A percentile compares a stretch with the other conserved stretches of the same genome.
phyloP scores from a whole-genome alignment of 768 basidiomycete genomes.

The Calocera cornea region DNA sequence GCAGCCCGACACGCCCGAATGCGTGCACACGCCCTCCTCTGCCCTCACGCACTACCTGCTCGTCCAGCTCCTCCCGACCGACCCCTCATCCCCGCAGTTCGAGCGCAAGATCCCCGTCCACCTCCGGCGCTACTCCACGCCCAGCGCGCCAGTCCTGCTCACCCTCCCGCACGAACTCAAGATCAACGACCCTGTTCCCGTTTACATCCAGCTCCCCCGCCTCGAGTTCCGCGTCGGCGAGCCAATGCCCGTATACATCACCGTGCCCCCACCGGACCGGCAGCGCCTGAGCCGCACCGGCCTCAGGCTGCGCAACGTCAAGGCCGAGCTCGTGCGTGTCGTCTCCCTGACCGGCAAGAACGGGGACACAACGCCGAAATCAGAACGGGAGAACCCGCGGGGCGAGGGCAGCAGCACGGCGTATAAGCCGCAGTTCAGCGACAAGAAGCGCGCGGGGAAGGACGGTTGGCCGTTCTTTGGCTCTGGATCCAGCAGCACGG shows the following conservation, averaged over 20 bases:
- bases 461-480: background rate
- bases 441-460: background rate
- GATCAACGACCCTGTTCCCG: slow-evolving; percentile 48
- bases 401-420: background rate
- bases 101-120: slow-evolving; percentile 52
- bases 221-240: slow-evolving; percentile 60
- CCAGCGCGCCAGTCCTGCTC: slow-evolving; percentile 37
- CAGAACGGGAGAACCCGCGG: background rate
- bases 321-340: slow-evolving; percentile 58
- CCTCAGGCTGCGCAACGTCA: slow-evolving; percentile 64
- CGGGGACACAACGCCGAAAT: background rate
- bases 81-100: slow-evolving; percentile 28
- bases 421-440: background rate
- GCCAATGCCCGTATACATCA: slow-evolving; percentile 63
- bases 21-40: slow-evolving; percentile 61
- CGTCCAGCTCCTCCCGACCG: slow-evolving; percentile 45
- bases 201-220: slow-evolving; percentile 59
- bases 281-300: slow-evolving; percentile 57
- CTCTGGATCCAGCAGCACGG: background rate
- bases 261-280: slow-evolving; percentile 58
- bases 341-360: slow-evolving; percentile 10
- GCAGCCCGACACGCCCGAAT: slow-evolving; percentile 67
- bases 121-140: slow-evolving; percentile 53
- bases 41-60: slow-evolving; percentile 56
- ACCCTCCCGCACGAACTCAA: slow-evolving; percentile 46